Conservation (phyloP, 2,329 filamentous ascomycete genomes). For the Talaromyces marneffei region DNA sequence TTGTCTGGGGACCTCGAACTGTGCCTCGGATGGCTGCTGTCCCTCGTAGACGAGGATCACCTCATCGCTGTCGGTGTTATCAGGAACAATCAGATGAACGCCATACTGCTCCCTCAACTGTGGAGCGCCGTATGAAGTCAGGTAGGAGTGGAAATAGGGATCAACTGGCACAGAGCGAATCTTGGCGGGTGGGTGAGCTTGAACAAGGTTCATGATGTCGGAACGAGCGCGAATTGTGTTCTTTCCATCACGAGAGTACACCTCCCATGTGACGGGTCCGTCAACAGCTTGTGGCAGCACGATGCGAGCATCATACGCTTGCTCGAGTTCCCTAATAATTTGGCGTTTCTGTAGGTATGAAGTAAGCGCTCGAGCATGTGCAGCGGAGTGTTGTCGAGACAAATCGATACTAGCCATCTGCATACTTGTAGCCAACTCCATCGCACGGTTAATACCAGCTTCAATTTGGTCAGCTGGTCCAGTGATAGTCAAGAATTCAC, state of each 20-base stretch:
- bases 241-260: slow-evolving; percentile 81
- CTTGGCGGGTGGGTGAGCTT: slow-evolving; percentile 44
- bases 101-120: slow-evolving; percentile 40
- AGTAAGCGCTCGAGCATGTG: slow-evolving; percentile 79
- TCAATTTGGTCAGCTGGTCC: slow-evolving; percentile 70
- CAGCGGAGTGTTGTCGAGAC: slow-evolving; percentile 69
- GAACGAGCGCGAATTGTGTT: slow-evolving; percentile 53
- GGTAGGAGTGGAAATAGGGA: slow-evolving; percentile 45
- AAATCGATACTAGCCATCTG: slow-evolving; percentile 78
- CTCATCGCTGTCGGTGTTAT: slow-evolving; percentile 38
- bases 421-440: slow-evolving; percentile 84
- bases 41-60: slow-evolving; percentile 50
- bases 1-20: slow-evolving; percentile 52
- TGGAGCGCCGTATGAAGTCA: slow-evolving; percentile 35
- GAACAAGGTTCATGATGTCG: slow-evolving; percentile 45
- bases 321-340: slow-evolving; percentile 77
- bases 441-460: slow-evolving; percentile 71
- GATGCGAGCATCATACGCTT: slow-evolving; percentile 76
- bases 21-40: slow-evolving; percentile 34
- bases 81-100: slow-evolving; percentile 45
- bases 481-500: slow-evolving; percentile 77
- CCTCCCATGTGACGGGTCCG: slow-evolving; percentile 72
- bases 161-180: slow-evolving; percentile 42
- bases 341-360: slow-evolving; percentile 78
- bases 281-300: slow-evolving; percentile 65